Conservation (phyloP, 2,329 filamentous ascomycete genomes). For the Fusarium multiceps region DNA sequence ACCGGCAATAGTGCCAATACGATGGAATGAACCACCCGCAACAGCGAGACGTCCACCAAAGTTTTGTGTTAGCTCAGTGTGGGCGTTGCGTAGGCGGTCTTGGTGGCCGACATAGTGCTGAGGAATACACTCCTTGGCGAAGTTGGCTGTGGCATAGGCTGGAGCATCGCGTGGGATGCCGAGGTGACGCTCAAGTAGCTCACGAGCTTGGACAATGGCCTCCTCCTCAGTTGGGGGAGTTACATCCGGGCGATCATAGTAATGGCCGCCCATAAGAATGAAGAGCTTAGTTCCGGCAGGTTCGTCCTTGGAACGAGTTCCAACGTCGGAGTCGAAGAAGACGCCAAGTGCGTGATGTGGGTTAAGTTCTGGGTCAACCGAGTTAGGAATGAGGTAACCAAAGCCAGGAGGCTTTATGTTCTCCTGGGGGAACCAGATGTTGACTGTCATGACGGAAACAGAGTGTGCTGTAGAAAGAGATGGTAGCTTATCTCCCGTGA, state of each 20-base stretch:
- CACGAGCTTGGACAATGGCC: constrained; percentile 75
- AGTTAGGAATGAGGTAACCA: constrained; percentile 89
- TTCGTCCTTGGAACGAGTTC: constrained; percentile 62
- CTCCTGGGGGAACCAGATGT: constrained; percentile 81
- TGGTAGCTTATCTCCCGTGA: constrained; percentile 56
- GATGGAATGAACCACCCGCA: constrained; percentile 65
- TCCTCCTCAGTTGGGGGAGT: constrained; percentile 69
- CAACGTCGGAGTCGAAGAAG: constrained; percentile 83
- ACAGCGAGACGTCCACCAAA: constrained; percentile 75
- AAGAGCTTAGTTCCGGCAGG: constrained; percentile 84
- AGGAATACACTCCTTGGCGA: constrained; percentile 80
- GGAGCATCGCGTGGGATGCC: constrained; percentile 71
- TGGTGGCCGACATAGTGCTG: constrained; percentile 88
- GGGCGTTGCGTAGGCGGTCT: constrained; percentile 67
- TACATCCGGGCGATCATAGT: constrained; percentile 70
- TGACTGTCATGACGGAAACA: constrained; percentile 91
- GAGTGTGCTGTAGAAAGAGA: constrained; percentile 67
- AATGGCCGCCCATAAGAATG: constrained; percentile 94
- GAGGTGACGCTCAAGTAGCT: constrained; percentile 78
- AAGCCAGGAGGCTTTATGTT: constrained; percentile 77
- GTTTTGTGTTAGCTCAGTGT: constrained; percentile 62
- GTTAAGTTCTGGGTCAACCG: constrained; percentile 76
- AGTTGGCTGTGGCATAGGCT: constrained; percentile 67
- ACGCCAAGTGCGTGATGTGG: constrained; percentile 88
- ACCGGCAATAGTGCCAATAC: constrained; percentile 62